Evolutionary conservation across 2,329 filamentous ascomycete species (phyloP), one percentile per base, ranked within the genome.

Genomic region (Aspergillus aculeatus): DNA sequence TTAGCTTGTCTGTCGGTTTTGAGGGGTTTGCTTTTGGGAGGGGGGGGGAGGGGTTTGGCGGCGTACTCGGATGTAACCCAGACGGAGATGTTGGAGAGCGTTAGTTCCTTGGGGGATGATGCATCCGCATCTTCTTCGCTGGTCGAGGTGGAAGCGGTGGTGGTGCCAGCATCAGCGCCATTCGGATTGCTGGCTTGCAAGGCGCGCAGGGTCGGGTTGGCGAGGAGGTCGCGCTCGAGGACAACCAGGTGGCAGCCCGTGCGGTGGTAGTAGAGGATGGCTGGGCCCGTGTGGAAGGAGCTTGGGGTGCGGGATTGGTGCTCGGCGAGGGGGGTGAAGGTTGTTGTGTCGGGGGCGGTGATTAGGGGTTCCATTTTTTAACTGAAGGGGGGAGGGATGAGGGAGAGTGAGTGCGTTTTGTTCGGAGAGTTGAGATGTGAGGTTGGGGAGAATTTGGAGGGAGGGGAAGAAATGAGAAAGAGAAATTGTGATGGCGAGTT

Each of bases 21-120:
- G 16, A 23, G 24, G 41, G 44, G 44, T 12, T 32, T 44, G 31
- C 19, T 10, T 47, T 57, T 51, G 31, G 47, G n/a, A 4, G 26
- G n/a, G 12, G 10, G 35, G 35, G 31, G n/a, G 49, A 23, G 9
- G 44, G 24, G 9, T 3, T 49, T 32, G 9, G 66, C 74, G 64
- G 26, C 26, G 26, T 70, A 81, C 79, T 80, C 77, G 26, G 79
- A 80, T 47, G 79, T 79, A n/a, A 81, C 79, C 76, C 79, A 82
- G 19, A 78, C 68, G 60, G 80, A 75, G 5, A 82, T 65, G 11
- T 67, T 72, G 12, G 76, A 70, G 21, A 82, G 69, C 4, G 75
- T 70, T 29, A 76, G 58, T 54, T 77, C 73, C 21, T 69, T 75
- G 60, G 7, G 51, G 51, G 50, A 47, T 38, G 23, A 23, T 23